Evolutionary conservation across 1,139 yeast genomes (phyloP), one percentile per base, ranked within the genome.

Genomic region (Pichia norvegensis): DNA sequence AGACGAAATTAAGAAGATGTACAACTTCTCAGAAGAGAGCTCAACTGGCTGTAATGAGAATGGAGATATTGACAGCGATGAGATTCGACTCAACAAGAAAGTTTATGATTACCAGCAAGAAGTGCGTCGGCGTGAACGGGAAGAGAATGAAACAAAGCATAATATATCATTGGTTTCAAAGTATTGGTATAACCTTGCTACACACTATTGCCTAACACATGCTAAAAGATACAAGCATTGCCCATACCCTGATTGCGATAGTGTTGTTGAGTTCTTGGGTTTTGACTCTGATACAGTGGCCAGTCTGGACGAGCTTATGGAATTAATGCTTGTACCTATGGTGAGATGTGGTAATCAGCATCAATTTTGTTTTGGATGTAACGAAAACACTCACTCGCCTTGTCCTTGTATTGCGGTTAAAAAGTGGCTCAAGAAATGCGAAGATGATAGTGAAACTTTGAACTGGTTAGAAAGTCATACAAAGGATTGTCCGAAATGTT

Each of bases 401-500:
- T 77, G 86, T 33, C 86, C 94, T 1, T 92, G 99, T 60, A 66
- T 67, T 56, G 61, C 85, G 13, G 84, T 84, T 1, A 72, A 72
- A 48, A 64, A 67, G 43, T 92, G 99, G 99, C 70, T 83, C 36
- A 72, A 75, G 44, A 85, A 87, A 57, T 85, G 95, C 55, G 74
- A 73, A 50, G 95, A 87, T 61, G 98, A 92, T 60, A 79, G 94
- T 0, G 96, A 87, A 58, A 88, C 96, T 6, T 76, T 83, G 2
- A 78, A 83, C 56, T 92, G 97, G 97, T 81, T 92, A 33, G 73
- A 79, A n/a, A 81, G 86, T 3, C 81, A 92, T 62, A 88, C 98
- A 2, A 84, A 87, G 57, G 76, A 78, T 43, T 92, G 98, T 61
- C 90, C 94, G 3, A 68, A 73, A 52, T 82, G 92, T 63, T 65